Base-by-base conservation (phyloP, 1,284 basidiomycete species). In the Moesziomyces globuligerus region DNA sequence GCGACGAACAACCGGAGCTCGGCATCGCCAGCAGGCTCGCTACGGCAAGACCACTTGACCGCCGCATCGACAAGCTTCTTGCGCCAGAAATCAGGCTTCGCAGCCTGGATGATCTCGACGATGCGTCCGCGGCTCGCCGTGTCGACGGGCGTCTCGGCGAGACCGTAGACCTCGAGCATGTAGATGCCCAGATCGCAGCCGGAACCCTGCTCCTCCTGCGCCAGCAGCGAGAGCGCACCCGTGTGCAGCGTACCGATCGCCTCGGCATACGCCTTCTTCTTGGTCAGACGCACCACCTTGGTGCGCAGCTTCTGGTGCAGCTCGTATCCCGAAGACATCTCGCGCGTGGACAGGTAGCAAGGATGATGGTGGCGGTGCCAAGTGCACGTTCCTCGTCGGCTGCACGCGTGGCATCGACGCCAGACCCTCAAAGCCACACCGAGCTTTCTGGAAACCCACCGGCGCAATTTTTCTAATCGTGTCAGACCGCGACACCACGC, bases 241-340 rank as follows among this genome's bases (percentile, higher is more conserved):
- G 66, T 50, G 58, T 75, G 68, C 18, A 82, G 72, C 10, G 68
- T 53, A 6, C 61, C 36, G 43, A 81, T 77, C 21, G 79, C 78
- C 41, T 79, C 72, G 23, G 68, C 66, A 54, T 78, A 81, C 42
- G 76, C 71, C 49, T 82, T 79, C 60, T 79, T 80, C 59, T 76
- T 76, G 57, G 81, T 50, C 48, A 74, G 74, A 3, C 81, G 76
- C 1, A 82, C 80, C 10, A 74, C 67, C 62, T 80, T 82, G 28
- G 81, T 81, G 18, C 81, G 73, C 21, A 82, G 74, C 61, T 77
- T 76, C 61, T 81, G 80, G 51, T 81, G 80, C 23, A 79, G 74
- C 40, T 82, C 81, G 69, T 82, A 82, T 32, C 78, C 77, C 41
- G 72, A 41, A 29, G 52, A 57, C 67, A 70, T 70, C n/a, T n/a